These are phyloP conservation scores for Xylaria nigripes DNA, from an alignment of 495 filamentous ascomycete genomes.

Conservation along the genomic window DNA sequence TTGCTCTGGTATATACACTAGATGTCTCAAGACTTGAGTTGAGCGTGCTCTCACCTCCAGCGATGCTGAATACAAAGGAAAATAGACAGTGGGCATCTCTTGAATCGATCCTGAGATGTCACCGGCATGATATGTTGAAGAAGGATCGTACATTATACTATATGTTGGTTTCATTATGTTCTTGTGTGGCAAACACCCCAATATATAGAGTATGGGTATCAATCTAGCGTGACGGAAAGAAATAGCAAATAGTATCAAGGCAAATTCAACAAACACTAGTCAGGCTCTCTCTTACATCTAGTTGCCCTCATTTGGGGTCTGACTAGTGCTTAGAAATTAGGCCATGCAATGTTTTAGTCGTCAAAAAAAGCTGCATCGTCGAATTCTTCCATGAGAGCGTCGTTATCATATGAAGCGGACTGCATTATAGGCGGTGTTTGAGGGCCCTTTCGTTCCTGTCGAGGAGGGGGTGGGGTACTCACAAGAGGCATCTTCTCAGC, in stretches of 20 bases:
- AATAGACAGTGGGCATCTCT: conserved; percentile 2
- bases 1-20: conserved; percentile 4
- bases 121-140: background rate
- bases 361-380: conserved; percentile 51
- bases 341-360: conserved; percentile 24
- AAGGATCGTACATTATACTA: conserved; percentile 2
- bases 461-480: conserved; percentile 30
- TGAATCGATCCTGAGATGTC: conserved; percentile 1
- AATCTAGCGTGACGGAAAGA: conserved; percentile 23
- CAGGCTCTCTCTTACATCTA: conserved; percentile 10
- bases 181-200: conserved; percentile 6
- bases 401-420: conserved; percentile 59
- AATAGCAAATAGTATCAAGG: conserved; percentile 28
- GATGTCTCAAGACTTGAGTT: background rate
- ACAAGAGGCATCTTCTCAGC: conserved; percentile 30
- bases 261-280: conserved; percentile 18
- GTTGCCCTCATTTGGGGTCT: conserved; percentile 1
- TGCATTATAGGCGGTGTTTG: conserved; percentile 65
- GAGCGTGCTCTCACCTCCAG: background rate
- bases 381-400: conserved; percentile 54
- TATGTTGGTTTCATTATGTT: conserved; percentile 20
- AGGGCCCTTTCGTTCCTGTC: conserved; percentile 35
- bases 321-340: background rate
- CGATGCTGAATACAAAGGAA: conserved; percentile 12
- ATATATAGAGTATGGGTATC: conserved; percentile 22